These are phyloP conservation scores for Lactifluus piperatus DNA, from an alignment of 768 basidiomycete species.

Conservation along the genomic window DNA sequence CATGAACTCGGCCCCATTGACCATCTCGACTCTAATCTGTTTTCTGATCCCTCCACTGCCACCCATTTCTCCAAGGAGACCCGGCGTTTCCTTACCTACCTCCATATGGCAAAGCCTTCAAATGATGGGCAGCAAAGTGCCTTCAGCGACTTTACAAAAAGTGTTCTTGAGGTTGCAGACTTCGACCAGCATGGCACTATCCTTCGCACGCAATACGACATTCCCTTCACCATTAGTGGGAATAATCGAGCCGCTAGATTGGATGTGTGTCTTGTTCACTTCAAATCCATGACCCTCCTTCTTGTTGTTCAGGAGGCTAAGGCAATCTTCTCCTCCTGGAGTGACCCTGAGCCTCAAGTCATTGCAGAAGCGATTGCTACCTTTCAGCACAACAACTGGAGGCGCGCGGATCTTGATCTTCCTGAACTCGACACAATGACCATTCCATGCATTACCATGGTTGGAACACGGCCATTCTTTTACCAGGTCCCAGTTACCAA, in stretches of 20 bases:
- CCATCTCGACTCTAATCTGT: not conserved
- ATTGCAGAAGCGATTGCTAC: slow-evolving; percentile 28
- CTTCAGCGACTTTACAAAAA: not conserved
- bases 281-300: not conserved
- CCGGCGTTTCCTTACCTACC: not conserved
- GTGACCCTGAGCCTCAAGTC: not conserved
- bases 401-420: not conserved
- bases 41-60: not conserved
- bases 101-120: not conserved
- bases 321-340: not conserved
- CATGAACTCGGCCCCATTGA: not conserved
- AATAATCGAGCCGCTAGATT: not conserved
- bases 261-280: not conserved
- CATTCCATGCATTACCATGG: not conserved
- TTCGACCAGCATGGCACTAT: not conserved
- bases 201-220: not conserved
- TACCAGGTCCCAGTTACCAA: too few species aligned
- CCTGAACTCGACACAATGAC: not conserved
- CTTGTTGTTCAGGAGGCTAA: not conserved
- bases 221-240: not conserved
- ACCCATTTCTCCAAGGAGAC: not conserved
- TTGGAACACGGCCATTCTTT: not conserved
- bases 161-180: not conserved
- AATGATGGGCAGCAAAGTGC: not conserved
- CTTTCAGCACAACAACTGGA: not conserved